Percentiles rank a stretch among this genome's conserved stretches.
Conservation (phyloP, 2,329 filamentous ascomycete species). For the Ilyonectria mors-panacis region DNA sequence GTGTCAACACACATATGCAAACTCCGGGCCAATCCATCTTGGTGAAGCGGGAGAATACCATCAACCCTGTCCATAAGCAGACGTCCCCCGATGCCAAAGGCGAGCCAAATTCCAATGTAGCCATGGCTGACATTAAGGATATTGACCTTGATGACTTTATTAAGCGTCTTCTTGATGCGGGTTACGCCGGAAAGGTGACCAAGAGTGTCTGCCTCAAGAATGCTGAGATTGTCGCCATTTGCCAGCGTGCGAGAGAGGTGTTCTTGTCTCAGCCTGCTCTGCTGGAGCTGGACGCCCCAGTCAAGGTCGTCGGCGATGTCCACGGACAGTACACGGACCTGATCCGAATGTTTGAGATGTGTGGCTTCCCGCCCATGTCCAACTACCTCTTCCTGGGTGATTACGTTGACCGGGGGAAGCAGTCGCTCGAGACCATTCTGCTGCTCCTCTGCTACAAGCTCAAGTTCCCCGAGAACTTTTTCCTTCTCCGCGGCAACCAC, state of each 20-base stretch:
- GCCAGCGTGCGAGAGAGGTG: slow-evolving; percentile 87
- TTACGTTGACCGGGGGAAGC: slow-evolving; percentile 99
- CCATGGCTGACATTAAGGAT: slow-evolving; percentile 91
- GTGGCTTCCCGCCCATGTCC: slow-evolving; percentile 96
- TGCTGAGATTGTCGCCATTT: slow-evolving; percentile 95
- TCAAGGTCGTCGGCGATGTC: slow-evolving; percentile 99
- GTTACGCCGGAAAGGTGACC: slow-evolving; percentile 96
- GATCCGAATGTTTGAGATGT: slow-evolving; percentile 96
- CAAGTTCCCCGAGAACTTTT: slow-evolving; percentile 99
- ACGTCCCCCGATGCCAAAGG: slow-evolving; percentile 59
- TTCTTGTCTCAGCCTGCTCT: slow-evolving; percentile 93
- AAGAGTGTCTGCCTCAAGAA: slow-evolving; percentile 98
- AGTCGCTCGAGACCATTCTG: slow-evolving; percentile 98
- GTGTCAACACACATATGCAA: slow-evolving; percentile 71
- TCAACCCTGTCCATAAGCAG: slow-evolving; percentile 73
- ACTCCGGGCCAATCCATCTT: slow-evolving; percentile 91
- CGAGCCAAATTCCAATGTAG: slow-evolving; percentile 72
- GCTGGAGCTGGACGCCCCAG: slow-evolving; percentile 91
- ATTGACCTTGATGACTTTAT: slow-evolving; percentile 98
- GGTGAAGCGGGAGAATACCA: slow-evolving; percentile 81
- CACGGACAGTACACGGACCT: slow-evolving; percentile 99
- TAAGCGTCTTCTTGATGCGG: slow-evolving; percentile 91
- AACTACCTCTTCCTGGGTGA: slow-evolving; percentile 99
- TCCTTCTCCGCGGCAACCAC: slow-evolving; percentile 98
- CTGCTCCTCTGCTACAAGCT: slow-evolving; percentile 98